phyloP scores from a whole-genome alignment of 768 basidiomycete species.

The Suillus alpinus region DNA sequence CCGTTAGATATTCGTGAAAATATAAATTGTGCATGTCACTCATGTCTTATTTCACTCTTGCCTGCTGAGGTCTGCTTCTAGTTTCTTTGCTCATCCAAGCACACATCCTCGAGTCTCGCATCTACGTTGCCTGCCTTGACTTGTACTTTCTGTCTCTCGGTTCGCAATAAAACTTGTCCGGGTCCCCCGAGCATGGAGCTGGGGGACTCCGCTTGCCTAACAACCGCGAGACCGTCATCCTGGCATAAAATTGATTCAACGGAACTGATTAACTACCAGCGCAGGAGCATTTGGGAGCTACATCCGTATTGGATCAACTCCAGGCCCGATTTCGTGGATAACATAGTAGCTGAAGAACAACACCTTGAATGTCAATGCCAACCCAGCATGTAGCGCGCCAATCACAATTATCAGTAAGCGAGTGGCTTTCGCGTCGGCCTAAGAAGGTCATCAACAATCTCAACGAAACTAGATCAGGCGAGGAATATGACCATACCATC shows the following conservation, averaged over 20 bases:
- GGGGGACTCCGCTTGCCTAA: neutral
- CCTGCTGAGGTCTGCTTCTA: neutral
- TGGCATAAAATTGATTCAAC: neutral
- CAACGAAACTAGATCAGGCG: neutral
- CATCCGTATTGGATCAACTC: conserved; percentile 15
- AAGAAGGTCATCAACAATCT: conserved; percentile 2
- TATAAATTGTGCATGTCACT: neutral
- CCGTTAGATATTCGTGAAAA: neutral
- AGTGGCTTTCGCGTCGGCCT: conserved; percentile 87
- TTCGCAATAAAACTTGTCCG: neutral
- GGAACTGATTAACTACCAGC: neutral
- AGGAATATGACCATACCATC: conserved; percentile 48
- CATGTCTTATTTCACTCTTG: no score
- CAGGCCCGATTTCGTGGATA: conserved; percentile 36
- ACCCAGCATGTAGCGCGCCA: conserved; percentile 67
- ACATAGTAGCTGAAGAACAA: conserved; percentile 65
- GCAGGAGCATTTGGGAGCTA: conserved; percentile 14
- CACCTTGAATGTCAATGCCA: conserved; percentile 82
- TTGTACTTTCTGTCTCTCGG: neutral
- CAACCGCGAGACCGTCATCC: no score
- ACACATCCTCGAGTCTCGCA: neutral
- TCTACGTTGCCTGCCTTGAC: neutral
- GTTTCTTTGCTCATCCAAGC: neutral
- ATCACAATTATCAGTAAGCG: conserved; percentile 80
- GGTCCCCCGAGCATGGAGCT: neutral